Evolutionary conservation across 2,329 filamentous ascomycete species (phyloP).

Genomic region (Dichotomopilus funicola): DNA sequence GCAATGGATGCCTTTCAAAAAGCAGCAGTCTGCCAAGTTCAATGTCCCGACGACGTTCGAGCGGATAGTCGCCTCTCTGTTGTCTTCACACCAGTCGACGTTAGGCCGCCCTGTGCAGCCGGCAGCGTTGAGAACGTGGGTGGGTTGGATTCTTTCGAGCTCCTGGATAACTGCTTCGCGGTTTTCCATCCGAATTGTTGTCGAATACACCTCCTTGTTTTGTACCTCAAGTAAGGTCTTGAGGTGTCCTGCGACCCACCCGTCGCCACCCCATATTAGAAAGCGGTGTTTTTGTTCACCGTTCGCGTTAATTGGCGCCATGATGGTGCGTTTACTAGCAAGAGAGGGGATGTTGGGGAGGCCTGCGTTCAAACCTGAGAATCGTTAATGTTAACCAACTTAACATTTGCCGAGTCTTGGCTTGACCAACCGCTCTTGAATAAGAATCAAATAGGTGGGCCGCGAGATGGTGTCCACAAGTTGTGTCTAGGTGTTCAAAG

Average conservation of each 20-base stretch:
- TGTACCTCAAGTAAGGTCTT: slow-evolving; percentile 50
- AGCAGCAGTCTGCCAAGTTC: slow-evolving; percentile 57
- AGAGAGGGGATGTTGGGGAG: too few species aligned
- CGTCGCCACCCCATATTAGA: slow-evolving; percentile 59
- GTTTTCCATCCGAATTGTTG: slow-evolving; percentile 60
- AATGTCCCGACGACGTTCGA: slow-evolving; percentile 61
- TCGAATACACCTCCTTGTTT: slow-evolving; percentile 54
- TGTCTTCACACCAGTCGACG: slow-evolving; percentile 65
- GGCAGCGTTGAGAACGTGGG: slow-evolving; percentile 60
- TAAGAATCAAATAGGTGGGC: too few species aligned
- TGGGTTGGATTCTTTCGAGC: slow-evolving; percentile 54
- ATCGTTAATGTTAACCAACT: too few species aligned
- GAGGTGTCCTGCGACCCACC: slow-evolving; percentile 58
- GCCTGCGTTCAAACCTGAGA: too few species aligned
- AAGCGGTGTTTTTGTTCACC: slow-evolving; percentile 36
- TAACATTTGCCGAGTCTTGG: too few species aligned
- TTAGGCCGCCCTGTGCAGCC: slow-evolving; percentile 62
- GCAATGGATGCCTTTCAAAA: slow-evolving; percentile 51
- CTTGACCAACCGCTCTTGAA: too few species aligned
- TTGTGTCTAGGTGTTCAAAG: too few species aligned
- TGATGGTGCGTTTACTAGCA: background rate
- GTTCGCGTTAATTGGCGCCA: slow-evolving; percentile 27
- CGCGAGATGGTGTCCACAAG: too few species aligned
- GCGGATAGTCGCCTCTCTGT: slow-evolving; percentile 60
- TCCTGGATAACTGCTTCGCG: slow-evolving; percentile 49